These are phyloP conservation scores for Ceratocystis ficicola DNA, from an alignment of 2,329 filamentous ascomycete genomes.

Conservation along the genomic window DNA sequence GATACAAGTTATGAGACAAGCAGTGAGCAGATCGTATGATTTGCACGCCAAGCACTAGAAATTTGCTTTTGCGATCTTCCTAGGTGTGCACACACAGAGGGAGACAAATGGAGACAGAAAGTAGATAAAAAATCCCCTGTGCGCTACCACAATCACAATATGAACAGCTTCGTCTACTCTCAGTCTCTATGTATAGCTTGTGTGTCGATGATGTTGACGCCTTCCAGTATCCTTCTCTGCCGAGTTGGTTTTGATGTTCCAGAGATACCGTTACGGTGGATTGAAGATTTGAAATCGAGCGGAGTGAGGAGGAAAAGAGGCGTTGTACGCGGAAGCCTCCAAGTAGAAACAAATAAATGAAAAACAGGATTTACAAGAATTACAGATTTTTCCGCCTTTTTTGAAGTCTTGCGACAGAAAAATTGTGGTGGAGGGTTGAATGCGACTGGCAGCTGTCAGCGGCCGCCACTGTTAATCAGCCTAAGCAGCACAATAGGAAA, in stretches of 20 bases:
- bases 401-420: conserved; percentile 5
- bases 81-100: not conserved
- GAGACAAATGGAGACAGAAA: not conserved
- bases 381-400: not conserved
- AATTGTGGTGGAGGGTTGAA: not conserved
- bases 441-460: conserved; percentile 9
- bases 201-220: not conserved
- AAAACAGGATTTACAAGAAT: not conserved
- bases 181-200: not conserved
- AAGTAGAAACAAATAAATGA: not conserved
- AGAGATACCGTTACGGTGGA: too few species aligned
- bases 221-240: not conserved
- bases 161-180: not conserved
- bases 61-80: conserved; percentile 4
- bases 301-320: not conserved
- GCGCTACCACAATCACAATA: too few species aligned
- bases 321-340: not conserved
- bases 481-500: not conserved
- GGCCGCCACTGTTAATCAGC: not conserved
- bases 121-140: not conserved
- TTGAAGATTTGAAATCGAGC: not conserved
- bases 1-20: not conserved
- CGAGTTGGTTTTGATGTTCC: not conserved
- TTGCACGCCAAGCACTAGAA: not conserved
- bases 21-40: not conserved